Evolutionary conservation across 306 rosid species (phyloP), one percentile per base, ranked within the genome.

Genomic region (Prunus dulcis): DNA sequence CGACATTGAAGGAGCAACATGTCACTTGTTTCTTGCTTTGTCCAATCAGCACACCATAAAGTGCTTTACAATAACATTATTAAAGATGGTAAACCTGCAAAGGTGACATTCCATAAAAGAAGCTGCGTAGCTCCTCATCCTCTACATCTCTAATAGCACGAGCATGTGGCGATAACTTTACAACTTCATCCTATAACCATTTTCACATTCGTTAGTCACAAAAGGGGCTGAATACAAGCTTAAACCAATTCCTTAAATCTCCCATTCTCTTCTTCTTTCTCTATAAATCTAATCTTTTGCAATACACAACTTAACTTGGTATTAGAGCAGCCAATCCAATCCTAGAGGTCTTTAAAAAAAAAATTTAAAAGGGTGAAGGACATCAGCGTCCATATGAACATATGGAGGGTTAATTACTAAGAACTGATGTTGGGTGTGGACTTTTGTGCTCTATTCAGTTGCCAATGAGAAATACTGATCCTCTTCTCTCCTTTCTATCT

Each of bases 141-240:
- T 95, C 98, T 43, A 92, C 98, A 65, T 95, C 98, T 92, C 98
- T 89, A 52, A 95, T 95, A 28, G 98, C 98, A 27, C 97, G 93
- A 49, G 98, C 98, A 89, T 95, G 90, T 17, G 98, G 97, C 12
- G 98, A 95, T 58, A 90, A 75, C 86, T 92, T 95, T 79, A 95
- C 98, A 77, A 95, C 96, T 84, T 95, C 98, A 70, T 95, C 98
- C 98, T 95, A 74, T 46, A 76, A 70, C 69, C 79, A 73, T 43
- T 68, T 53, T 18, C 67, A 73, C 34, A 30, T 75, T 41, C 19
- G 47, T 17, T 67, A 62, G 19, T 53, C 7, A 72, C 34, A 70
- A 20, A 12, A 4, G 56, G n/a, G 30, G 23, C 3, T 14, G 30
- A 61, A 38, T 22, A 66, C 34, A 67, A 67, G 0, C 32, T 25